Evolutionary conservation across 148 eudicot species (phyloP).

Genomic region (Camellia granthamiana): DNA sequence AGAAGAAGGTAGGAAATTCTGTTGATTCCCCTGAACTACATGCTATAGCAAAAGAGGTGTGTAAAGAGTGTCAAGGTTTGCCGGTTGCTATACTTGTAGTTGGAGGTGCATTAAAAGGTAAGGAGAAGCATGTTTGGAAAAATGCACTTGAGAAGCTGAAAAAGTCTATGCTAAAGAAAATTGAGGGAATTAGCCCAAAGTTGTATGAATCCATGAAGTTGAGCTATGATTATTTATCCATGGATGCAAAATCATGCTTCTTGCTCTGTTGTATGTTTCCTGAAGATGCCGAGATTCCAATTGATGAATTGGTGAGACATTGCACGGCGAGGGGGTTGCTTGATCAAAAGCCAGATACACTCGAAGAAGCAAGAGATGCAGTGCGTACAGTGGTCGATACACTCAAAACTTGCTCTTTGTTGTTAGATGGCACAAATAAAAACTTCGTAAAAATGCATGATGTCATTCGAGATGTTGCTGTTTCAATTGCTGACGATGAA

Average conservation of each 20-base stretch:
- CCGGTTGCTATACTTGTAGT: constrained; percentile 20
- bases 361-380: constrained; percentile 2
- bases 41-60: neutral
- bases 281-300: constrained; percentile 6
- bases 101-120: constrained; percentile 8
- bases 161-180: neutral
- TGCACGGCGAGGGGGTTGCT: constrained; percentile 13
- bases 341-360: neutral
- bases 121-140: neutral
- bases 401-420: constrained; percentile 8
- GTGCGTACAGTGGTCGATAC: neutral
- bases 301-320: neutral
- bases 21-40: neutral
- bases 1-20: neutral
- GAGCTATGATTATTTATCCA: neutral
- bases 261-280: constrained; percentile 10
- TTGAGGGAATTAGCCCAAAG: neutral
- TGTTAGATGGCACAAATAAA: neutral
- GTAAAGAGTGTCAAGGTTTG: constrained; percentile 16
- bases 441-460: constrained; percentile 17
- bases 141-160: constrained; percentile 9
- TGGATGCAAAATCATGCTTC: neutral
- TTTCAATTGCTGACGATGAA: no score
- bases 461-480: no score
- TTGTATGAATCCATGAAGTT: neutral